Percentiles rank a stretch among this genome's conserved stretches.
Evolutionary conservation across 2,329 filamentous ascomycete species (phyloP).

Genomic region (Neofusicoccum parvum): DNA sequence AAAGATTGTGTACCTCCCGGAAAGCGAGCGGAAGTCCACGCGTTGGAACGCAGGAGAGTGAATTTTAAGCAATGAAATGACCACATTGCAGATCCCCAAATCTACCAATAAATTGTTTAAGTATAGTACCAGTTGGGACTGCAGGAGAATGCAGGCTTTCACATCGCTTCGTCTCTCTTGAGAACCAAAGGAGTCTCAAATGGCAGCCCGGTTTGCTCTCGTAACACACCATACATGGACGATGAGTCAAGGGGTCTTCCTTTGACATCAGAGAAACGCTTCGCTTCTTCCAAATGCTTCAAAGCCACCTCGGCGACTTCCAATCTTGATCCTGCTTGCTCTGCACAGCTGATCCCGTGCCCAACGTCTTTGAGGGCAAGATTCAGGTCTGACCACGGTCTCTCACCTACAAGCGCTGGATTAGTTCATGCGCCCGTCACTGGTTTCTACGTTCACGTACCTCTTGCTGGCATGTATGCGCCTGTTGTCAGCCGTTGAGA

Average conservation of each 20-base stretch:
- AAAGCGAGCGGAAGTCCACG: no score
- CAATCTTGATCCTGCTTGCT: slow-evolving; percentile 42
- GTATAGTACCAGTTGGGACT: no score
- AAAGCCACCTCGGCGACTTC: slow-evolving; percentile 49
- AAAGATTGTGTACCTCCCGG: no score
- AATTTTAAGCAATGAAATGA: no score
- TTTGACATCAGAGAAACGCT: slow-evolving; percentile 14
- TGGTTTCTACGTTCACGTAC: slow-evolving; percentile 25
- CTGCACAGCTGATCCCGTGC: slow-evolving; percentile 50
- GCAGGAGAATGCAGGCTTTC: neutral
- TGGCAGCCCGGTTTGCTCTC: neutral
- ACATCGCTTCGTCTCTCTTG: neutral
- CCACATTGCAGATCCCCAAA: no score
- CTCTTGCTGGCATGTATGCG: slow-evolving; percentile 30
- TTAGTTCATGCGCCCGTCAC: neutral
- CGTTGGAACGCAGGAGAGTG: no score
- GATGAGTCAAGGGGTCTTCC: neutral
- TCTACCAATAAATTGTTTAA: no score
- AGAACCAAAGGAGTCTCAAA: neutral
- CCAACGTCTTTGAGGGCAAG: slow-evolving; percentile 57
- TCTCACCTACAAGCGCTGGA: neutral
- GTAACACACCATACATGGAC: slow-evolving; percentile 1
- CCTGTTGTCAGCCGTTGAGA: slow-evolving; percentile 33
- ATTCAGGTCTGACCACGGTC: slow-evolving; percentile 52
- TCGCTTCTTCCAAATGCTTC: slow-evolving; percentile 48